phyloP scores from a whole-genome alignment of 257 asterid genomes.

The Gardenia jasminoides region DNA sequence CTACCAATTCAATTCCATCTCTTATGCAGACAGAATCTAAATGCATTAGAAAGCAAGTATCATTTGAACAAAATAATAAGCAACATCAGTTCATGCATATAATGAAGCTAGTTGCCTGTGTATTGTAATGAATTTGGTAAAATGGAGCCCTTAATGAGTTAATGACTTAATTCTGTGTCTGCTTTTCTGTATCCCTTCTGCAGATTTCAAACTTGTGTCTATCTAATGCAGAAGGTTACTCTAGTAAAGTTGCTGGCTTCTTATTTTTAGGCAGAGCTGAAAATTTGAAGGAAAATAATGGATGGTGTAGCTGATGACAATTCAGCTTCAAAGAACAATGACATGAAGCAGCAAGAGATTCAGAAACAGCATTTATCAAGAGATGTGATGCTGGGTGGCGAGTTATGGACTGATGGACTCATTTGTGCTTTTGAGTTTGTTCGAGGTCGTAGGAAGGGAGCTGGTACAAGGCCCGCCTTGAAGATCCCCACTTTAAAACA shows the following conservation, averaged over 20 bases:
- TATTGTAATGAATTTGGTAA: not conserved
- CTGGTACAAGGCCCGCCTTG: constrained; percentile 13
- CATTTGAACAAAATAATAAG: not conserved
- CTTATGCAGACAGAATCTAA: too few species aligned
- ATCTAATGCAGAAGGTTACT: not conserved
- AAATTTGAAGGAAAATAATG: constrained; percentile 1
- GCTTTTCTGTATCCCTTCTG: not conserved
- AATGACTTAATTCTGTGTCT: not conserved
- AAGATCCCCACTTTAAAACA: constrained; percentile 18
- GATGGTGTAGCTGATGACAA: constrained; percentile 12
- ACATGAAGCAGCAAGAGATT: constrained; percentile 28
- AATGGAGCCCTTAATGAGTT: not conserved
- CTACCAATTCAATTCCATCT: not conserved
- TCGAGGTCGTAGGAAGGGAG: constrained; percentile 27
- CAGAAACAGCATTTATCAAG: constrained; percentile 26
- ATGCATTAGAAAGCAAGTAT: too few species aligned
- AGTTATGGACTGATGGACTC: constrained; percentile 42
- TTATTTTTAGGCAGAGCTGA: not conserved
- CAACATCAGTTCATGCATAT: not conserved
- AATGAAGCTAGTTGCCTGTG: not conserved
- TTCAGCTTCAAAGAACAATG: constrained; percentile 26
- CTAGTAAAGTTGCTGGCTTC: not conserved
- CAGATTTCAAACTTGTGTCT: not conserved
- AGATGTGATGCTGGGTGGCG: constrained; percentile 33
- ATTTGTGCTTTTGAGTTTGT: constrained; percentile 48